phyloP scores from a whole-genome alignment of 306 rosid species.

The Castanea mollissima region DNA sequence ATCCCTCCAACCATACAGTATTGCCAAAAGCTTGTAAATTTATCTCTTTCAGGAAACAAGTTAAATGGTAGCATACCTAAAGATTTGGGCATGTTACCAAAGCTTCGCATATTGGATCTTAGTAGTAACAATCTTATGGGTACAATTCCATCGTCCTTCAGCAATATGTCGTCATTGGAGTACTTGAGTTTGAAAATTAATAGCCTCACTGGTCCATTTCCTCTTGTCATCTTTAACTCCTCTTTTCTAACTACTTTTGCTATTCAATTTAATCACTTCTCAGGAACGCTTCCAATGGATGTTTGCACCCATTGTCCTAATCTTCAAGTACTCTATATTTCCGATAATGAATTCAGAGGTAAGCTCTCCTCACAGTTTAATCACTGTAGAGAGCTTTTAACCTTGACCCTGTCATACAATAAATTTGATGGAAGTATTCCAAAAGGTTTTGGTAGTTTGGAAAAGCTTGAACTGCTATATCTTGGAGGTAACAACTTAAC shows the following conservation, averaged over 20 bases:
- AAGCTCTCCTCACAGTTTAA: background rate
- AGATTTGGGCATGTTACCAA: no score
- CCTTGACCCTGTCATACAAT: background rate
- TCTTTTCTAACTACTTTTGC: background rate
- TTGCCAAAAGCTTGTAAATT: no score
- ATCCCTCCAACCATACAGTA: no score
- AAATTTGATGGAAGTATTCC: background rate
- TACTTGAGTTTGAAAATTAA: background rate
- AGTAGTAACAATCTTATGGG: background rate
- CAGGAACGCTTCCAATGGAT: background rate
- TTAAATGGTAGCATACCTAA: no score
- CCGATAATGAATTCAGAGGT: background rate
- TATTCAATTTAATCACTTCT: background rate
- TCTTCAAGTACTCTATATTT: background rate
- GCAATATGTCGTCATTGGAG: background rate
- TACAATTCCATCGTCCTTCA: background rate
- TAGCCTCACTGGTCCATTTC: background rate
- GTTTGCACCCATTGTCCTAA: background rate
- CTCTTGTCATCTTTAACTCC: background rate
- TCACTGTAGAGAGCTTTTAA: background rate
- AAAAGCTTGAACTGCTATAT: background rate
- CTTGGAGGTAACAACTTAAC: background rate
- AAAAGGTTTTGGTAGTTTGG: background rate
- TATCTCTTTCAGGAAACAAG: background rate
- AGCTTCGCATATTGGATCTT: no score